These are phyloP conservation scores for Thyridium curvatum DNA, from an alignment of 2,329 filamentous ascomycete genomes.

Conservation along the genomic window DNA sequence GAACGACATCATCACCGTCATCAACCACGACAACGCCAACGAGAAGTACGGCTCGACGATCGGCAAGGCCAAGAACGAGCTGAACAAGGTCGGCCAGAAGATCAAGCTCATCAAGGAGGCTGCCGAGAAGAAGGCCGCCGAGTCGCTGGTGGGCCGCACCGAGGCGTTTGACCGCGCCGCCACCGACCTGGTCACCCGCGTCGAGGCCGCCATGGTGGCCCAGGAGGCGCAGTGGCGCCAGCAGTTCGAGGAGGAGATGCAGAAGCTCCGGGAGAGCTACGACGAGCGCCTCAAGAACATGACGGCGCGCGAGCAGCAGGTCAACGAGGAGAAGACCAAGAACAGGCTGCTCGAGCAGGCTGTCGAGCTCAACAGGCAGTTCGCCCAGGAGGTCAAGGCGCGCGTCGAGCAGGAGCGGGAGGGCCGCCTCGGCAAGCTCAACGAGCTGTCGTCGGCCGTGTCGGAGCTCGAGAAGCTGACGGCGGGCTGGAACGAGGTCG, in stretches of 20 bases:
- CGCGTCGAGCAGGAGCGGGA: conserved; percentile 86
- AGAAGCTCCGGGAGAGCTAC: conserved; percentile 70
- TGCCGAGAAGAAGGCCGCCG: conserved; percentile 64
- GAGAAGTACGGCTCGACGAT: conserved; percentile 74
- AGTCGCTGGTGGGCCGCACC: conserved; percentile 65
- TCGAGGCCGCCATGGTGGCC: conserved; percentile 73
- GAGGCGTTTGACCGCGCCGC: conserved; percentile 82
- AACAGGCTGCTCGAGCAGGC: conserved; percentile 90
- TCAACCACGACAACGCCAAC: conserved; percentile 79
- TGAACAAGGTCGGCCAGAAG: conserved; percentile 71
- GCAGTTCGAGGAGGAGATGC: conserved; percentile 83
- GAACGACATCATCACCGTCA: conserved; percentile 90
- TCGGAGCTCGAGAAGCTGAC: conserved; percentile 82
- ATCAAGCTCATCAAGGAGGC: conserved; percentile 68
- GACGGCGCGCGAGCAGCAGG: conserved; percentile 69
- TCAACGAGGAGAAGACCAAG: conserved; percentile 75
- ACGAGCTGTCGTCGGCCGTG: conserved; percentile 71
- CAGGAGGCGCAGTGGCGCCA: conserved; percentile 80
- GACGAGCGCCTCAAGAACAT: conserved; percentile 74
- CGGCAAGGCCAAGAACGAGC: conserved; percentile 76
- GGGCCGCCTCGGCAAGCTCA: conserved; percentile 78
- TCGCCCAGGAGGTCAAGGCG: conserved; percentile 68
- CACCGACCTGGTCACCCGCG: conserved; percentile 78
- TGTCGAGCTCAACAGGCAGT: conserved; percentile 79
- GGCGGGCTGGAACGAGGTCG: conserved; percentile 80